Conservation (phyloP, 169 alveolate genomes). For the Babesia ovis region DNA sequence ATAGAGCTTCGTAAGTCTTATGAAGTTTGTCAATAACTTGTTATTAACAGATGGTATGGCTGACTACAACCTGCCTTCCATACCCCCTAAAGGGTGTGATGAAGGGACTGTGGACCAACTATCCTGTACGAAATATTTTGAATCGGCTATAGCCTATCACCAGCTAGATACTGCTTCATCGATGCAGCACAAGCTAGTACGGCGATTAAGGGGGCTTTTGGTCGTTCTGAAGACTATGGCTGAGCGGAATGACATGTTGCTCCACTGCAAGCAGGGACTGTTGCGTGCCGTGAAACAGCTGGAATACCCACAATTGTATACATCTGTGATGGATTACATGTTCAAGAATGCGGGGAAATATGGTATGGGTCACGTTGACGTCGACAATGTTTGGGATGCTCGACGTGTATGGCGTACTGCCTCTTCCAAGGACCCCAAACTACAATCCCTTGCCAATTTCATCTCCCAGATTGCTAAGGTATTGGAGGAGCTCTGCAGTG, state of each 20-base stretch:
- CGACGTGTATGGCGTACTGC: constrained; percentile 20
- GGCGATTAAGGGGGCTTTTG: constrained; percentile 50
- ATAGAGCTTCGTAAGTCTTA: constrained; percentile 30
- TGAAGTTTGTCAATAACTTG: too few relatives aligned
- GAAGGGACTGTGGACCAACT: neutral
- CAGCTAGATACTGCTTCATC: neutral
- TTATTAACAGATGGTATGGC: constrained; percentile 28
- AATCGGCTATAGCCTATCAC: neutral
- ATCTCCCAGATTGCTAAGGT: constrained; percentile 23
- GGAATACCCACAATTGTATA: constrained; percentile 46
- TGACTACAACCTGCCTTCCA: constrained; percentile 6
- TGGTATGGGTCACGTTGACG: neutral
- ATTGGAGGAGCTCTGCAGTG: constrained; percentile 37
- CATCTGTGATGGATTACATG: constrained; percentile 47
- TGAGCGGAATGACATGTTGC: constrained; percentile 20
- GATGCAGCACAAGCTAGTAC: constrained; percentile 15
- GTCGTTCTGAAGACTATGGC: constrained; percentile 32
- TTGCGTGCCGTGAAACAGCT: constrained; percentile 5
- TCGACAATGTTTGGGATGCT: constrained; percentile 12
- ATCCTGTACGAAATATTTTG: constrained; percentile 5
- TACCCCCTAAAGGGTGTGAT: neutral
- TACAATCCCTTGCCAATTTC: constrained; percentile 18
- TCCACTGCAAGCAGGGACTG: constrained; percentile 9
- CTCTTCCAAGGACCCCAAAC: constrained; percentile 11
- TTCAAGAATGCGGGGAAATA: constrained; percentile 2